Percentiles rank a stretch among this genome's conserved stretches.
These are phyloP conservation scores for Saksenaea oblongispora DNA, from an alignment of 371 early-diverging fungal genomes.

Conservation along the genomic window DNA sequence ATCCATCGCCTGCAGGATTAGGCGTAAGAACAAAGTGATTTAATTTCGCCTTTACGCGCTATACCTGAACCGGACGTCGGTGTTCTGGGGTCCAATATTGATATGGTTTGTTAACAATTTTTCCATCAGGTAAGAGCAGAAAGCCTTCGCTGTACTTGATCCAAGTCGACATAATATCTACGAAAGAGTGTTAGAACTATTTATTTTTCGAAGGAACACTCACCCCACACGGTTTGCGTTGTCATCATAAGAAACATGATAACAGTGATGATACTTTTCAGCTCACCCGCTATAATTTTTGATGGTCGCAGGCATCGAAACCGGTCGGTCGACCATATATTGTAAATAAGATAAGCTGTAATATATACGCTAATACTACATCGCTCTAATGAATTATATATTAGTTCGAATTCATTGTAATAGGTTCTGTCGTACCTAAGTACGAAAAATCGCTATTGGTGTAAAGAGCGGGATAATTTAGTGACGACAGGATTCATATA, in stretches of 20 bases:
- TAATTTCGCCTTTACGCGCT: not conserved
- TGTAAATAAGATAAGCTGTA: conserved; percentile 17
- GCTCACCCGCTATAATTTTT: conserved; percentile 32
- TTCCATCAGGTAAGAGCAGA: conserved; percentile 13
- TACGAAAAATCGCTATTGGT: conserved; percentile 43
- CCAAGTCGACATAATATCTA: conserved; percentile 35
- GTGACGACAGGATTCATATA: not conserved
- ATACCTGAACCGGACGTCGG: conserved; percentile 15
- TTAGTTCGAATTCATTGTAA: not conserved
- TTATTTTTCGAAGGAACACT: not conserved
- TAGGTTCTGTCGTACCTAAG: conserved; percentile 25
- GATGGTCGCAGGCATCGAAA: conserved; percentile 29
- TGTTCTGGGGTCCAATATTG: conserved; percentile 27
- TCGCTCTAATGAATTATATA: conserved; percentile 19
- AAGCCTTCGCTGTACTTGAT: conserved; percentile 44
- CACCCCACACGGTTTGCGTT: conserved; percentile 40
- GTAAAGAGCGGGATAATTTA: not conserved
- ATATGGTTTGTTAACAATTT: conserved; percentile 31
- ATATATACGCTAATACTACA: conserved; percentile 27
- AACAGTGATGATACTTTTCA: conserved; percentile 40
- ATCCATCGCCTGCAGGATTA: conserved; percentile 24
- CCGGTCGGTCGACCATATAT: conserved; percentile 25
- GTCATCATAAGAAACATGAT: conserved; percentile 30
- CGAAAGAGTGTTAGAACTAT: not conserved
- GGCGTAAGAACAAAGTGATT: not conserved